Conservation (phyloP, 2,329 filamentous ascomycete genomes). For the Ceratocystis destructans region DNA sequence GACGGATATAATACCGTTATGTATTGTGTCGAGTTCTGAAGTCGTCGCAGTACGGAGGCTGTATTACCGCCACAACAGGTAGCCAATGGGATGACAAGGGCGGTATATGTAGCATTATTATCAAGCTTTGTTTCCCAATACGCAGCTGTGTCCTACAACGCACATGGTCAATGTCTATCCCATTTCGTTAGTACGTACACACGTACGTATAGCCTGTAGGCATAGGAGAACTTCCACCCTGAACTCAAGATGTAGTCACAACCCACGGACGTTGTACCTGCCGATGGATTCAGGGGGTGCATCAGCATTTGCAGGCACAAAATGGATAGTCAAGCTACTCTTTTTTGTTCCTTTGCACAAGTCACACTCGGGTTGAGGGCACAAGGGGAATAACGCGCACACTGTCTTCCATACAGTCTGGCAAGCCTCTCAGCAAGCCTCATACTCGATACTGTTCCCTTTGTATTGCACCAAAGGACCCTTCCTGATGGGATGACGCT, state of each 20-base stretch:
- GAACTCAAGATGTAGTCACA: background rate
- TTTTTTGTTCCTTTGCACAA: no score
- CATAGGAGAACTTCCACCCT: background rate
- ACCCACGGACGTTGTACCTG: slow-evolving; percentile 1
- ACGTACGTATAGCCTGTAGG: background rate
- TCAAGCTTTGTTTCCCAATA: no score
- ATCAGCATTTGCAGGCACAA: background rate
- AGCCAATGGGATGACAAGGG: background rate
- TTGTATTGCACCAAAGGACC: background rate
- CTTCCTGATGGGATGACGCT: no score
- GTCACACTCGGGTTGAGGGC: no score
- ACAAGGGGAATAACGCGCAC: no score
- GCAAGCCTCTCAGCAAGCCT: no score
- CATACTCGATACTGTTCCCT: background rate
- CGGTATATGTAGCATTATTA: no score
- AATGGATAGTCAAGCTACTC: background rate
- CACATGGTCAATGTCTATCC: background rate
- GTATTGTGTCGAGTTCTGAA: no score
- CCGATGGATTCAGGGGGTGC: slow-evolving; percentile 4
- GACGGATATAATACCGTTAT: background rate
- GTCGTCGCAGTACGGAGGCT: background rate
- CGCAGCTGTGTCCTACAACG: background rate
- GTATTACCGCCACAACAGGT: background rate
- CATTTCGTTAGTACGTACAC: background rate
- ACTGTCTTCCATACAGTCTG: no score